Percentiles rank a stretch among this genome's conserved stretches.
phyloP scores from a whole-genome alignment of 345 rosid genomes.

The Zanthoxylum bungeanum region DNA sequence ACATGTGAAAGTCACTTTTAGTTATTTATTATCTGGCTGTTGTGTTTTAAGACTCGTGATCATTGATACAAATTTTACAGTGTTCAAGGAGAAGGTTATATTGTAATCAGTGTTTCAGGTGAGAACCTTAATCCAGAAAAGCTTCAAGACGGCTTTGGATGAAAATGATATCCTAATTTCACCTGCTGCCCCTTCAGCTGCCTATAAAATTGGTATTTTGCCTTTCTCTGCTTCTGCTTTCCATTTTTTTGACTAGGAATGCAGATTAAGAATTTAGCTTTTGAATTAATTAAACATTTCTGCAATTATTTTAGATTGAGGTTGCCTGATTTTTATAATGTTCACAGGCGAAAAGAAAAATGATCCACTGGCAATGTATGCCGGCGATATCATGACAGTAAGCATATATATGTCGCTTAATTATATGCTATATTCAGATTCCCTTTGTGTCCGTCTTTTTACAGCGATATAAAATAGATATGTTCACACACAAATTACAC shows the following conservation, averaged over 20 bases:
- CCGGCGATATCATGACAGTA: conserved; percentile 95
- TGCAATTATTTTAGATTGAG: neutral
- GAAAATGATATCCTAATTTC: conserved; percentile 80
- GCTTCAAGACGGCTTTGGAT: conserved; percentile 68
- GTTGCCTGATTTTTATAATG: conserved; percentile 4
- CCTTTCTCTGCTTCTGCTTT: neutral
- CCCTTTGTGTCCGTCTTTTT: neutral
- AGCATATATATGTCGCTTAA: conserved; percentile 12
- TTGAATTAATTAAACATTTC: neutral
- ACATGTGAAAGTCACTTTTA: neutral
- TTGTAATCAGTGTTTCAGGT: conserved; percentile 47
- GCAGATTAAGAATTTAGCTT: neutral
- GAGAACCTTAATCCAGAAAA: conserved; percentile 65
- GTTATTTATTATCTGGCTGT: neutral
- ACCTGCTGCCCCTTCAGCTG: conserved; percentile 92
- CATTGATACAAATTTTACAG: neutral
- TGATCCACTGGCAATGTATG: conserved; percentile 94
- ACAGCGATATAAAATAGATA: no score
- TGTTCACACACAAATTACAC: no score
- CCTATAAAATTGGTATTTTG: conserved; percentile 73
- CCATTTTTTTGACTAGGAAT: neutral
- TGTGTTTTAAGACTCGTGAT: neutral
- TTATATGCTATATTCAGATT: neutral
- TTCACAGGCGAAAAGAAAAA: conserved; percentile 77
- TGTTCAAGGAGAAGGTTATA: conserved; percentile 27